Evolutionary conservation across 225 moss, liverwort and hornwort species (phyloP).

Genomic region (Asterella californica): DNA sequence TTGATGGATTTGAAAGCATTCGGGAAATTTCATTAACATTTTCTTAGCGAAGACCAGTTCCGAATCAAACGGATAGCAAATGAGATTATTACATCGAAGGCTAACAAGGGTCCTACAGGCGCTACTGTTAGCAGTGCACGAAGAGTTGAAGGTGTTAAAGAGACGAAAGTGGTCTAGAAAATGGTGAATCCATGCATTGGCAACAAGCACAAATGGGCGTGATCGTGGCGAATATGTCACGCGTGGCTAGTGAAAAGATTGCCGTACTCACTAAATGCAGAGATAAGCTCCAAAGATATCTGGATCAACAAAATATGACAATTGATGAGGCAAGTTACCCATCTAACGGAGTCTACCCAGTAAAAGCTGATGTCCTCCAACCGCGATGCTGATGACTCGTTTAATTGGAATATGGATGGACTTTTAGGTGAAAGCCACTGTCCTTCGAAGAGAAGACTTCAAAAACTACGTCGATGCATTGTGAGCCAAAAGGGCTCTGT

Average conservation of each 20-base stretch:
- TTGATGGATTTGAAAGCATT: no score
- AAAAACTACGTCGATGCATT: conserved; percentile 70
- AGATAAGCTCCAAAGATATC: conserved; percentile 33
- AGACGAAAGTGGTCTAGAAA: conserved; percentile 21
- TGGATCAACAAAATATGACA: conserved; percentile 36
- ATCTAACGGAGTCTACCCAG: no score
- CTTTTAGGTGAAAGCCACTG: conserved; percentile 52
- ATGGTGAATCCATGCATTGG: conserved; percentile 27
- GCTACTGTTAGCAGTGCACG: conserved; percentile 41
- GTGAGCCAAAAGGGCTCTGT: conserved; percentile 52
- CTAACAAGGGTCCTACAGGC: conserved; percentile 35
- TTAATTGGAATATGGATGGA: not conserved
- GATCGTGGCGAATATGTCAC: conserved; percentile 50
- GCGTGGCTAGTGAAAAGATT: conserved; percentile 29
- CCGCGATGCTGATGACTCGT: no score
- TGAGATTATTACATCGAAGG: not conserved
- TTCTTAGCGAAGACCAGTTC: no score
- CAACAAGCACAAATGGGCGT: conserved; percentile 58
- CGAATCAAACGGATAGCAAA: no score
- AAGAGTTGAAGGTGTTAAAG: conserved; percentile 39
- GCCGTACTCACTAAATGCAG: conserved; percentile 26
- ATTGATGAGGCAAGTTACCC: conserved; percentile 40
- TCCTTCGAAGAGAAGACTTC: conserved; percentile 62
- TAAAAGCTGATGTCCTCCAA: no score
- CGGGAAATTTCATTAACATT: no score